These are phyloP conservation scores for Boletus tylopilopsis DNA, from an alignment of 768 basidiomycete species.

Conservation along the genomic window DNA sequence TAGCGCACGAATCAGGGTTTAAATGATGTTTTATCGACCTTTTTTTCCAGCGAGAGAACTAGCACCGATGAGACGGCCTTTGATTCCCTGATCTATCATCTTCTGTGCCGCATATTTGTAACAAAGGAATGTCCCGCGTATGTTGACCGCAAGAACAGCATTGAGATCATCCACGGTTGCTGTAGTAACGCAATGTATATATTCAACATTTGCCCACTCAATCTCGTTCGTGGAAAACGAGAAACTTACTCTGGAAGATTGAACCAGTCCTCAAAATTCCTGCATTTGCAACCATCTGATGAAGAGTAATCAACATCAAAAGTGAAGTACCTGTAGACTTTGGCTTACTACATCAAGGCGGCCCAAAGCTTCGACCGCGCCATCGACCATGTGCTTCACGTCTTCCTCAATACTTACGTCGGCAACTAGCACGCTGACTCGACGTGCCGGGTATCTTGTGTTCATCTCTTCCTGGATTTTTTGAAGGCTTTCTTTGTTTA, in stretches of 20 bases:
- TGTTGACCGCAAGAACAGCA: conserved; percentile 34
- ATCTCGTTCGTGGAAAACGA: neutral
- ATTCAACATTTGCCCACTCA: neutral
- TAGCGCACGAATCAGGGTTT: neutral
- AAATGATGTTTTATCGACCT: conserved; percentile 10
- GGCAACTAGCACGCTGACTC: conserved; percentile 12
- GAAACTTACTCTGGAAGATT: conserved; percentile 6
- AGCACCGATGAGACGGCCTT: conserved; percentile 41
- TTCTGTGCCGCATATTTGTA: conserved; percentile 42
- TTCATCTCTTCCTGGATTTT: conserved; percentile 12
- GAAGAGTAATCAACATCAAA: conserved; percentile 5
- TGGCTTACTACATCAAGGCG: conserved; percentile 33
- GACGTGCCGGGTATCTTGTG: conserved; percentile 3
- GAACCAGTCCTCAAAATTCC: conserved; percentile 13
- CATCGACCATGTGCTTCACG: conserved; percentile 30
- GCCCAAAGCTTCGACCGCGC: conserved; percentile 24
- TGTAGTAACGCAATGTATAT: conserved; percentile 5
- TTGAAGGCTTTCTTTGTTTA: conserved; percentile 17
- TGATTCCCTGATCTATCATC: conserved; percentile 42
- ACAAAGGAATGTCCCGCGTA: conserved; percentile 37
- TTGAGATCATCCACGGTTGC: conserved; percentile 34
- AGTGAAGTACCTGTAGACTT: neutral
- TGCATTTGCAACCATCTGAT: conserved; percentile 19
- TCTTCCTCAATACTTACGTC: conserved; percentile 29
- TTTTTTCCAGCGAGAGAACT: conserved; percentile 36